phyloP scores from a whole-genome alignment of 75 land plant species.

The Picea sitchensis region DNA sequence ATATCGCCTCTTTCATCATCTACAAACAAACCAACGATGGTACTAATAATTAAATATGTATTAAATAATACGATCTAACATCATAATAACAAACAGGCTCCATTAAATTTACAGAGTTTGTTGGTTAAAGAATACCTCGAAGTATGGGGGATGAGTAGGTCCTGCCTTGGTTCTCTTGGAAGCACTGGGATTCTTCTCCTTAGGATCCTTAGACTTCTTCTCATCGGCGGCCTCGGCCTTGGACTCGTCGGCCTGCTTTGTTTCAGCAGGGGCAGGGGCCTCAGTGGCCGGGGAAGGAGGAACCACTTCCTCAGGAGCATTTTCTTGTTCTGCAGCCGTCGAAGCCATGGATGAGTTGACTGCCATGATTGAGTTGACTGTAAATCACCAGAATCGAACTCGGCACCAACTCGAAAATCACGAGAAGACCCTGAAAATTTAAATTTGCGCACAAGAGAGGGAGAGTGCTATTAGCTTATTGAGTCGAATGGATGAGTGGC shows the following conservation, averaged over 20 bases:
- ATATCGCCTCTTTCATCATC: slow-evolving; percentile 24
- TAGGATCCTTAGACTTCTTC: not conserved
- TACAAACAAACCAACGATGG: not conserved
- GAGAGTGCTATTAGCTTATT: too few species aligned
- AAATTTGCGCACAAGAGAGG: too few species aligned
- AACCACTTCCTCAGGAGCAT: not conserved
- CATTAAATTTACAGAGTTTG: not conserved
- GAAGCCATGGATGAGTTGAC: not conserved
- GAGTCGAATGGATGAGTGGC: not conserved
- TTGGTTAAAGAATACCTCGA: slow-evolving; percentile 36
- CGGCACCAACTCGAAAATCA: too few species aligned
- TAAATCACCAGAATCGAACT: not conserved
- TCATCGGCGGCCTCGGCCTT: not conserved
- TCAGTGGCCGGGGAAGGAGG: not conserved
- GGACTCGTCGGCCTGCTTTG: not conserved
- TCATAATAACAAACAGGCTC: not conserved
- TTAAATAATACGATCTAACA: slow-evolving; percentile 1
- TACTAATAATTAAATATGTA: not conserved
- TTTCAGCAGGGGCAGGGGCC: not conserved
- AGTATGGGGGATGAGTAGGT: slow-evolving; percentile 73
- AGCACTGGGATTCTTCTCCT: slow-evolving; percentile 30
- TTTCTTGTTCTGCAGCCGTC: not conserved
- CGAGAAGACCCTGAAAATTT: too few species aligned
- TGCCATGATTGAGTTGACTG: not conserved
- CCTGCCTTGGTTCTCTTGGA: slow-evolving; percentile 15